Conservation (phyloP, 352 stramenopile genomes). For the Phytophthora pistaciae region DNA sequence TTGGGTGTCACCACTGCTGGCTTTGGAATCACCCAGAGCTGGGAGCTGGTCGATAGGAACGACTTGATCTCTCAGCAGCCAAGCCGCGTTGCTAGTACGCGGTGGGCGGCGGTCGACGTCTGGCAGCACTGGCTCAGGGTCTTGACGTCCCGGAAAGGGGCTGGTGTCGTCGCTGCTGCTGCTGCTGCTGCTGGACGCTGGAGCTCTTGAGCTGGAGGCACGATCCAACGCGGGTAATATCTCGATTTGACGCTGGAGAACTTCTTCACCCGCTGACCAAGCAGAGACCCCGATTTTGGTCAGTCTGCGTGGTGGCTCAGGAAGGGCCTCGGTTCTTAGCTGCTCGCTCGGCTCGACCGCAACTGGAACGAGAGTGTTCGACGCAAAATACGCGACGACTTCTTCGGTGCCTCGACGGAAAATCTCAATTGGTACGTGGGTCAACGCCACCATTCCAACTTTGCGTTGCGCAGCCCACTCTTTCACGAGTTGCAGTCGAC, state of each 20-base stretch:
- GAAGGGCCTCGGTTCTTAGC: constrained; percentile 14
- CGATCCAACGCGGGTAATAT: constrained; percentile 34
- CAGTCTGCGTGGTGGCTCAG: constrained; percentile 10
- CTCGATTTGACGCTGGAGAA: constrained; percentile 34
- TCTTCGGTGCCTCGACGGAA: constrained; percentile 22
- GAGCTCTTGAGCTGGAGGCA: not conserved
- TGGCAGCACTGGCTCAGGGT: constrained; percentile 2
- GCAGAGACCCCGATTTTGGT: constrained; percentile 12
- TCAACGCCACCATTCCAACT: constrained; percentile 23
- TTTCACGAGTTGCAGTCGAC: constrained; percentile 30
- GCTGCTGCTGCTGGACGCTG: not conserved
- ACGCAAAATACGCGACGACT: constrained; percentile 26
- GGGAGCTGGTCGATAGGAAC: constrained; percentile 2
- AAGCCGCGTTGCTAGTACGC: constrained; percentile 20
- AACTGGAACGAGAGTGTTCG: constrained; percentile 21
- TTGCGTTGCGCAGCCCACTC: constrained; percentile 30
- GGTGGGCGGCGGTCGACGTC: constrained; percentile 10
- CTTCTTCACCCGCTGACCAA: constrained; percentile 30
- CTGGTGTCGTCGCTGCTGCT: constrained; percentile 21
- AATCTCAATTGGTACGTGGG: constrained; percentile 34
- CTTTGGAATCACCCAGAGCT: not conserved
- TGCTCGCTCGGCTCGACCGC: constrained; percentile 16
- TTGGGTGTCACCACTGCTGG: not conserved
- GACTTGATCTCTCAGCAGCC: constrained; percentile 18
- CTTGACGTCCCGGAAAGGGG: constrained; percentile 21